A percentile compares a stretch with the other conserved stretches of the same genome.
These are phyloP conservation scores for Lecanicillium sp. DNA, from an alignment of 2,329 filamentous ascomycete species.

Conservation along the genomic window DNA sequence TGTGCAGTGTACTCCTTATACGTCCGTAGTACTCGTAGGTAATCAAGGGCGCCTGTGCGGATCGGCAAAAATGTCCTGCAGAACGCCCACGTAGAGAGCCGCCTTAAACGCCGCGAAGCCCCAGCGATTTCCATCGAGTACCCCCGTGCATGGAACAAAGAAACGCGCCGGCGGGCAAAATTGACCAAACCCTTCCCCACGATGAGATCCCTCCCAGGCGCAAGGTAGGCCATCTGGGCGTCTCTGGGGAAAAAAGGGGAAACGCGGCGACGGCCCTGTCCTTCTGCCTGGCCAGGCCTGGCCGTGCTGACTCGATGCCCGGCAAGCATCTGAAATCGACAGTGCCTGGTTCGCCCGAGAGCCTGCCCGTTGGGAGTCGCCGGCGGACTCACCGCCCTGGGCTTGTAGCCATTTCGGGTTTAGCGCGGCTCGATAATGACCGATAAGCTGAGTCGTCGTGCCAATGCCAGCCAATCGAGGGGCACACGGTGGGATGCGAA, in stretches of 20 bases:
- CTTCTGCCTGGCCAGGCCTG: too few species aligned
- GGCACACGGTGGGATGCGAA: background rate
- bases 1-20: too few species aligned
- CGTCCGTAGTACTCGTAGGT: too few species aligned
- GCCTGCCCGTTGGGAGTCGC: conserved; percentile 1
- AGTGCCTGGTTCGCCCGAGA: conserved; percentile 10
- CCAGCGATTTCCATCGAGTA: too few species aligned
- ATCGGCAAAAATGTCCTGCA: too few species aligned
- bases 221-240: background rate
- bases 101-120: too few species aligned
- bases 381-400: conserved; percentile 8
- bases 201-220: conserved; percentile 2
- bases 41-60: too few species aligned
- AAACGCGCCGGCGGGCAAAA: conserved; percentile 1
- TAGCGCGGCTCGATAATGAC: conserved; percentile 2
- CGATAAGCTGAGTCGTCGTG: conserved; percentile 7
- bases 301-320: background rate
- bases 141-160: too few species aligned
- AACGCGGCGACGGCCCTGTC: too few species aligned
- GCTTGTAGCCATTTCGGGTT: conserved; percentile 1
- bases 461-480: background rate
- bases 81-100: too few species aligned
- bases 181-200: conserved; percentile 10
- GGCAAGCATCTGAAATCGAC: conserved; percentile 9
- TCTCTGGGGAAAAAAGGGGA: background rate